A percentile compares a stretch with the other conserved stretches of the same genome.
Conservation (phyloP, 1,284 basidiomycete genomes). For the Puccinia polysora region DNA sequence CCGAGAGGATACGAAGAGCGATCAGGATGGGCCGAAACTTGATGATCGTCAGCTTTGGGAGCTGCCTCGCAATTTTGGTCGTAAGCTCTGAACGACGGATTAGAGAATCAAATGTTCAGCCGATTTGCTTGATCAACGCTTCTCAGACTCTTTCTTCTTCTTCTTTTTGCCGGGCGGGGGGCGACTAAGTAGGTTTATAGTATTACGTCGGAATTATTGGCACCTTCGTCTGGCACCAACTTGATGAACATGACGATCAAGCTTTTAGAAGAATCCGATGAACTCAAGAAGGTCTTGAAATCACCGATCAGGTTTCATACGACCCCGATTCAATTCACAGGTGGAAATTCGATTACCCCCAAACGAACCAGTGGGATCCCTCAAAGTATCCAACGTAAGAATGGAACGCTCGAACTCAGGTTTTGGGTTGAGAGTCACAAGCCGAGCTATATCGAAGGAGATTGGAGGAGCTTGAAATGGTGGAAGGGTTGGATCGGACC, state of each 20-base stretch:
- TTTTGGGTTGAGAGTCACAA: conserved; percentile 19
- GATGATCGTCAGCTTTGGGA: conserved; percentile 20
- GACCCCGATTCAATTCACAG: not conserved
- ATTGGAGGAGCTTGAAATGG: conserved; percentile 16
- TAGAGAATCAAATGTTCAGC: not conserved
- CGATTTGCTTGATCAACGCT: not conserved
- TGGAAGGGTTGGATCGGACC: conserved; percentile 27
- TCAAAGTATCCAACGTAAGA: not conserved
- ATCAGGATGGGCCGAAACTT: conserved; percentile 12
- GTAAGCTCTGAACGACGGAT: not conserved
- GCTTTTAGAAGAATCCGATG: not conserved
- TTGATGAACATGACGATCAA: conserved; percentile 23
- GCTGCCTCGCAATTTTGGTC: conserved; percentile 21
- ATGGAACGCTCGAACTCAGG: conserved; percentile 6
- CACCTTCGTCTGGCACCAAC: conserved; percentile 29
- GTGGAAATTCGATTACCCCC: not conserved
- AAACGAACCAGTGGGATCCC: conserved; percentile 2
- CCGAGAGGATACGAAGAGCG: not conserved
- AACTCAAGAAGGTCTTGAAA: conserved; percentile 12
- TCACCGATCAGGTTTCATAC: conserved; percentile 17
- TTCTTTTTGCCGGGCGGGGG: too few relatives aligned
- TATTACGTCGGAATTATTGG: conserved; percentile 37
- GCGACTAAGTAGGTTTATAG: conserved; percentile 32
- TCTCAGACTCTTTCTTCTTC: too few relatives aligned
- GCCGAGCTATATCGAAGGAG: conserved; percentile 14